Conservation (phyloP, 1,284 basidiomycete species). For the Ceratobasidium sp. region DNA sequence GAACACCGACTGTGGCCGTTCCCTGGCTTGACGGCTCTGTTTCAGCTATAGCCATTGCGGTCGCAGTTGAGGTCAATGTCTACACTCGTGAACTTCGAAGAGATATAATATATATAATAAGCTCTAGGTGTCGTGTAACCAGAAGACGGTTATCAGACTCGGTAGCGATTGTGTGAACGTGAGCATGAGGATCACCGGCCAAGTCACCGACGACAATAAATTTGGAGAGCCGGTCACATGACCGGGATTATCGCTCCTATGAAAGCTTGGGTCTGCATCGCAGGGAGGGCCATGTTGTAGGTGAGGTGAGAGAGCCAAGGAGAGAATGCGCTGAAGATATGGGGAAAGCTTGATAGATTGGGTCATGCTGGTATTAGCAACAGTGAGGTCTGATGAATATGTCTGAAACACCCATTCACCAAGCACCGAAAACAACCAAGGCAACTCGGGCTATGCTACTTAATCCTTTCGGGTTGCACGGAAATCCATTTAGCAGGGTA, state of each 20-base stretch:
- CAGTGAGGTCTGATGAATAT: no score
- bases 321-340: no score
- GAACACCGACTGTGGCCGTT: constrained; percentile 55
- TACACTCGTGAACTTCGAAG: constrained; percentile 9
- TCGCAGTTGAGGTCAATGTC: constrained; percentile 35
- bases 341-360: no score
- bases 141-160: constrained; percentile 30
- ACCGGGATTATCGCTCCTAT: neutral
- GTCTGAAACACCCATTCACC: no score
- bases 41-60: constrained; percentile 30
- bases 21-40: constrained; percentile 14
- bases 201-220: constrained; percentile 25
- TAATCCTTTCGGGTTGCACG: no score
- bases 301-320: no score
- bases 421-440: no score
- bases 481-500: no score
- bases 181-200: constrained; percentile 12
- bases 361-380: no score
- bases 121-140: neutral
- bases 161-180: constrained; percentile 16
- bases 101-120: neutral
- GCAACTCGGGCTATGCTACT: no score
- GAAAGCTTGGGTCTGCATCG: no score
- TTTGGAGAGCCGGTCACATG: constrained; percentile 1
- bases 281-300: no score